Base-by-base conservation (phyloP, 129 eudicot species). In the Rutidosis leptorrhynchoides region DNA sequence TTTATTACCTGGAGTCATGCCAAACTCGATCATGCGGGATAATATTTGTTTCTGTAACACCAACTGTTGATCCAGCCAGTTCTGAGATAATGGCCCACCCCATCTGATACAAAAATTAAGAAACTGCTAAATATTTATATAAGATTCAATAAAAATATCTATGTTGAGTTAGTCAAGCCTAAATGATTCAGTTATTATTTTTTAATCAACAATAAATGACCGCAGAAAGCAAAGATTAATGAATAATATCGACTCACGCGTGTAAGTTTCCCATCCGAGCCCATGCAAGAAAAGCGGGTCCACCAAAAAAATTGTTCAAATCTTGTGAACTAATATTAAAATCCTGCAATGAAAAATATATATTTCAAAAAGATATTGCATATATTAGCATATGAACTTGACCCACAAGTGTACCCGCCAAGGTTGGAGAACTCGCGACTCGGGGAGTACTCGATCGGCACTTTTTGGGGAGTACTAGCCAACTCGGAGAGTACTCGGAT, bases 261-360 rank as follows among this genome's bases (percentile, higher is more conserved):
- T 93, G 98, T 73, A 93, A 80, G 83, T 93, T 93, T 65, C 98
- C 96, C 98, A 93, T 93, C 71, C 98, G 96, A 75, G 98, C 98
- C 98, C 98, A 93, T 64, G 98, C 98, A 46, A 93, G 96, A 76
- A 88, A 93, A 42, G 98, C 96, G 51, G 98, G 98, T 74, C 98
- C 98, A 57, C 96, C 98, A 69, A 93, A 93, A 78, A 93, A 93
- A 82, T 74, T 81, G 74, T 88, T 77, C 60, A 93, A 78, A 40
- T 88, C 96, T 72, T 82, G 80, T 30, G 80, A 60, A 67, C 84
- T 83, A 20, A 88, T 80, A 74, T 88, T 88, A 57, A 83, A 88
- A 56, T 82, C 91, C 95, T 88, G 84, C 45, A 3, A 71, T 12
- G 21, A 60, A 43, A 76, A 49, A 51, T 5, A 48, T 43, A 74